Base-by-base conservation (phyloP, 768 basidiomycete species). In the Fomitopsis pulvina region DNA sequence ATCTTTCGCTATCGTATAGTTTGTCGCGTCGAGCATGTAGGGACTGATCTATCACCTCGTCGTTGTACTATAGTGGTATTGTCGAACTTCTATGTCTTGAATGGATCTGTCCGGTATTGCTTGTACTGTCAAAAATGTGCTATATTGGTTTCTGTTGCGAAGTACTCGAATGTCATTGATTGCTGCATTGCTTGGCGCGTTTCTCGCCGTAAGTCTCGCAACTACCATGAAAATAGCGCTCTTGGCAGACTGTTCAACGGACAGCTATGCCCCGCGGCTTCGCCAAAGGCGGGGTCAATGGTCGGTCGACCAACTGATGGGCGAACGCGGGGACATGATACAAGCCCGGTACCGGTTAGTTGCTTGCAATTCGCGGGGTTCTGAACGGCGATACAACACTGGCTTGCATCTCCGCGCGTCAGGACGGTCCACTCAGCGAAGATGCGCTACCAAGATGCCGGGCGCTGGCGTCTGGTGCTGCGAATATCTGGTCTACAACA, bases 61-160 rank as follows among this genome's bases (percentile, higher is more conserved):
- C 30, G 45, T 10, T 46, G 45, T 46, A 45, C 44, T 24, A 37
- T 46, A 46, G 41, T 37, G 14, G 34, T 8, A 18, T 37, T 16
- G 34, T 37, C 34, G 29, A 7, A 18, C 34, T 37, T 12, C 34
- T 37, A 37, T 37, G 14, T 37, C 34, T 37, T 37, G 34, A 16
- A 32, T 37, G 7, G 14, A 4, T 37, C 34, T 14, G 34, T 37
- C 8, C 29, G 8, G 18, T 37, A 37, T 14, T 16, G 34, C 34
- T n/a, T n/a, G n/a, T n/a, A n/a, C n/a, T n/a, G n/a, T n/a, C n/a
- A 16, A 37, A 37, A 37, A 5, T 37, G 34, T 37, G 34, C 4
- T 16, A 37, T 6, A 37, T 16, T 37, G 34, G 34, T 16, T 37
- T 37, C 7, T 37, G 14, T 12, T 37, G 34, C 34, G 34, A 37